Percentiles rank a stretch among this genome's conserved stretches.
These are phyloP conservation scores for Fusarium cicatricum DNA, from an alignment of 2,329 filamentous ascomycete genomes.

Conservation along the genomic window DNA sequence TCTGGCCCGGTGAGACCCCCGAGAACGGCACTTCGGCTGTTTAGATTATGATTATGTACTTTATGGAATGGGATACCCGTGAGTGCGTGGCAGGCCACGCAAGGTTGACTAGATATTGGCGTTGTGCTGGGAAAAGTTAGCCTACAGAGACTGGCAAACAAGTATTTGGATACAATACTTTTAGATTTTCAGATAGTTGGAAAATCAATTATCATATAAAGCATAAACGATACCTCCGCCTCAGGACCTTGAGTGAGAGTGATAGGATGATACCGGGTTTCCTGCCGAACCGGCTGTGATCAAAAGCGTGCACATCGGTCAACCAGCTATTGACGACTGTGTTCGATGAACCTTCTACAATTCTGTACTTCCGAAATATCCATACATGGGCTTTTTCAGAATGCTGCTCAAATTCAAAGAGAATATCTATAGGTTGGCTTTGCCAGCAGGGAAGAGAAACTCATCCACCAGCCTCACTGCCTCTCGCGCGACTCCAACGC, in stretches of 20 bases:
- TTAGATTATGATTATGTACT: constrained; percentile 21
- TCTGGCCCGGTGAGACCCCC: constrained; percentile 67
- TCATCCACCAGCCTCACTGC: not conserved
- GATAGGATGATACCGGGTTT: too few species aligned
- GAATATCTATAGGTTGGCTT: not conserved
- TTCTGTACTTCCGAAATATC: too few species aligned
- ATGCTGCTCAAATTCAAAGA: not conserved
- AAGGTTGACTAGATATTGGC: constrained; percentile 16
- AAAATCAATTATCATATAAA: not conserved
- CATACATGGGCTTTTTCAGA: too few species aligned
- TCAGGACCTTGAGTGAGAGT: too few species aligned
- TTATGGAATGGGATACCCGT: constrained; percentile 23
- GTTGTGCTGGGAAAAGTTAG: constrained; percentile 22
- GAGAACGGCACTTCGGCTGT: constrained; percentile 28
- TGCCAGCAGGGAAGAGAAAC: not conserved
- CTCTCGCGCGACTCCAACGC: constrained; percentile 3
- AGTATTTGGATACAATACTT: not conserved
- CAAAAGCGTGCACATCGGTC: too few species aligned
- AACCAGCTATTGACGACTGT: too few species aligned
- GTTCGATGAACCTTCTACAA: too few species aligned
- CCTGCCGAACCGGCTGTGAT: too few species aligned
- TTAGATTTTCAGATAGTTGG: not conserved
- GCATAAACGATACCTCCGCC: too few species aligned
- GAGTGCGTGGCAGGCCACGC: constrained; percentile 12
- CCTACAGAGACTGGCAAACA: not conserved